phyloP scores from a whole-genome alignment of 768 basidiomycete genomes.

The Hygrocybe punicea region DNA sequence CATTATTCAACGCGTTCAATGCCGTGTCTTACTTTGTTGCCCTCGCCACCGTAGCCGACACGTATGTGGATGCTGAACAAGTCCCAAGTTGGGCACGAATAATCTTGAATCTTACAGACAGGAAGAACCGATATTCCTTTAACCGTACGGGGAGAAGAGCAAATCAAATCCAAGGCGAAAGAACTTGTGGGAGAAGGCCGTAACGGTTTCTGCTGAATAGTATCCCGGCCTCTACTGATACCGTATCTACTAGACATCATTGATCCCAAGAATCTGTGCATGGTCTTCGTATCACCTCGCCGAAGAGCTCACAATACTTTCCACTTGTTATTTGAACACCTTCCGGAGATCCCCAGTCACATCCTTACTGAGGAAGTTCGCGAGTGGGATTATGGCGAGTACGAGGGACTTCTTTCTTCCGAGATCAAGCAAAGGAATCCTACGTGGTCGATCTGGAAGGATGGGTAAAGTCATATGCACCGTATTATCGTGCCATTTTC shows the following conservation, averaged over 20 bases:
- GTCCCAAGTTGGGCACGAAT: constrained; percentile 6
- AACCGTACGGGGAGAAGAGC: constrained; percentile 68
- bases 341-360: constrained; percentile 46
- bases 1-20: not conserved
- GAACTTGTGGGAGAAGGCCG: constrained; percentile 74
- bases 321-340: constrained; percentile 64
- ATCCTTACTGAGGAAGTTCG: constrained; percentile 60
- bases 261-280: constrained; percentile 73
- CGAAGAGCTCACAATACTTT: constrained; percentile 83
- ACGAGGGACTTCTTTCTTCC: constrained; percentile 77
- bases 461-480: constrained; percentile 52
- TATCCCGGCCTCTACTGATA: constrained; percentile 1
- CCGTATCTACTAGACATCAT: constrained; percentile 52
- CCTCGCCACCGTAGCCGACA: constrained; percentile 47
- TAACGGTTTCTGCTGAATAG: constrained; percentile 38
- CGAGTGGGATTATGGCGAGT: constrained; percentile 92
- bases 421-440: constrained; percentile 65
- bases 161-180: constrained; percentile 61
- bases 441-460: constrained; percentile 80
- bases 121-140: constrained; percentile 86
- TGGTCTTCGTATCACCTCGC: constrained; percentile 83
- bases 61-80: constrained; percentile 37
- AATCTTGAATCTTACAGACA: constrained; percentile 49
- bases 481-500: constrained; percentile 6
- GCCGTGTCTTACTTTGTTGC: constrained; percentile 8